Conservation (phyloP, 2,329 filamentous ascomycete species). For the Paecilomyces sp. region DNA sequence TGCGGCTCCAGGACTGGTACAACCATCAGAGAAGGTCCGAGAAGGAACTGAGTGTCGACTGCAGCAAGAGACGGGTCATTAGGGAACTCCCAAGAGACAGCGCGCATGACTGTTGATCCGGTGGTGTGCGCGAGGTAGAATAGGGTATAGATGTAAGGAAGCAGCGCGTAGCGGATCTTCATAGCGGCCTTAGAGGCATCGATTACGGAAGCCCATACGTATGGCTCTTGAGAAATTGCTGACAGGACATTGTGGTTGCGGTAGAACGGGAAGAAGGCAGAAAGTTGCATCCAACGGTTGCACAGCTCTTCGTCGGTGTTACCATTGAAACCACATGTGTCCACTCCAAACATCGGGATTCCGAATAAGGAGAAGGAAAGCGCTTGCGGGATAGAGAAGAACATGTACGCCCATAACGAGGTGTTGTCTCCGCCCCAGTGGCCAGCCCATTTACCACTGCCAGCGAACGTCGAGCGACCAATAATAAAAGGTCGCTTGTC, state of each 20-base stretch:
- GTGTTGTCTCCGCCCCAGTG: constrained; percentile 78
- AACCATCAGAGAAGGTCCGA: constrained; percentile 59
- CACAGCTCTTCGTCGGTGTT: constrained; percentile 65
- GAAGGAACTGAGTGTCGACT: constrained; percentile 66
- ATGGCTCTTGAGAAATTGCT: constrained; percentile 62
- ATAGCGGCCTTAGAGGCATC: constrained; percentile 61
- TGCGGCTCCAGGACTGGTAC: constrained; percentile 58
- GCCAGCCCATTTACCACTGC: constrained; percentile 66
- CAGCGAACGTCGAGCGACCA: constrained; percentile 72
- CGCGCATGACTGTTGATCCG: constrained; percentile 65
- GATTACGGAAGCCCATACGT: constrained; percentile 59
- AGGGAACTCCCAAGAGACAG: constrained; percentile 67
- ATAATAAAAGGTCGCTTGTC: constrained; percentile 76
- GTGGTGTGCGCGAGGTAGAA: constrained; percentile 60
- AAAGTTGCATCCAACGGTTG: constrained; percentile 65
- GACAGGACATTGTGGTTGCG: constrained; percentile 64
- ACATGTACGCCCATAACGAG: constrained; percentile 66
- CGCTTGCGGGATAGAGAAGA: constrained; percentile 69
- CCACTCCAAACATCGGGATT: constrained; percentile 69
- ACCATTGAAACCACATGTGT: constrained; percentile 63
- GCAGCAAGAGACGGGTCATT: constrained; percentile 59
- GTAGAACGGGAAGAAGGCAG: constrained; percentile 72
- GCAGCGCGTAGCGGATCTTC: constrained; percentile 60
- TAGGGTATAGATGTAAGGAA: constrained; percentile 71
- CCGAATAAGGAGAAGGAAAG: constrained; percentile 68